Conservation (phyloP, 768 basidiomycete species). For the Chalciporus pseudorubinellus region DNA sequence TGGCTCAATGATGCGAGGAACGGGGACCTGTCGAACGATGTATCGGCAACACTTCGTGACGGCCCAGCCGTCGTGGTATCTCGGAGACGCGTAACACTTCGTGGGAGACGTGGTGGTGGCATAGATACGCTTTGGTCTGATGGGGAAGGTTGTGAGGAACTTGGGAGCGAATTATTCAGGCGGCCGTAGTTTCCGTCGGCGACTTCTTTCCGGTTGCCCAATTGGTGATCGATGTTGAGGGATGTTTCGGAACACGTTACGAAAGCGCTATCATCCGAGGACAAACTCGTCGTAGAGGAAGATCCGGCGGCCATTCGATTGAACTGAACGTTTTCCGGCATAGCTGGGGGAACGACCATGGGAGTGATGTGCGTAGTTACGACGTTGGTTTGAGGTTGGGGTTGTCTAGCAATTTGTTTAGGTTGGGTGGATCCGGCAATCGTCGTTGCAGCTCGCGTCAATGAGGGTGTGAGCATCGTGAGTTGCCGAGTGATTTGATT, state of each 20-base stretch:
- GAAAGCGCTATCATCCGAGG: conserved; percentile 30
- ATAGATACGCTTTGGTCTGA: conserved; percentile 23
- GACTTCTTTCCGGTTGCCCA: neutral
- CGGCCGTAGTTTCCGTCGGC: conserved; percentile 1
- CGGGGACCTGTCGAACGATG: conserved; percentile 12
- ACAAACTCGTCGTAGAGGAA: conserved; percentile 10
- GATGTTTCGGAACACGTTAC: conserved; percentile 28
- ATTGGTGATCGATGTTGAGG: conserved; percentile 3
- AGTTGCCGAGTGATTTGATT: conserved; percentile 18
- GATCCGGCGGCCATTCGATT: conserved; percentile 1
- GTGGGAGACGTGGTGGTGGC: conserved; percentile 34
- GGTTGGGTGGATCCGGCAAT: neutral
- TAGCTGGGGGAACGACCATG: conserved; percentile 2
- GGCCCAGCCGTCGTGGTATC: conserved; percentile 6
- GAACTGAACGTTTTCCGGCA: neutral
- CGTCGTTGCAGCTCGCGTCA: conserved; percentile 19
- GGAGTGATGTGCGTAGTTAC: neutral
- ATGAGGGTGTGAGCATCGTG: conserved; percentile 12
- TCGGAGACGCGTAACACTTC: conserved; percentile 6
- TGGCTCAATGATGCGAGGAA: conserved; percentile 44
- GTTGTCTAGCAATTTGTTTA: neutral
- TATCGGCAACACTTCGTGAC: conserved; percentile 5
- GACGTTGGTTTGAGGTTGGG: conserved; percentile 5
- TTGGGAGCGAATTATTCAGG: conserved; percentile 25
- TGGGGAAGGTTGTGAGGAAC: conserved; percentile 33